Percentiles rank a stretch among this genome's conserved stretches.
phyloP scores from a whole-genome alignment of 352 stramenopile genomes.

The Plasmopara viticola region DNA sequence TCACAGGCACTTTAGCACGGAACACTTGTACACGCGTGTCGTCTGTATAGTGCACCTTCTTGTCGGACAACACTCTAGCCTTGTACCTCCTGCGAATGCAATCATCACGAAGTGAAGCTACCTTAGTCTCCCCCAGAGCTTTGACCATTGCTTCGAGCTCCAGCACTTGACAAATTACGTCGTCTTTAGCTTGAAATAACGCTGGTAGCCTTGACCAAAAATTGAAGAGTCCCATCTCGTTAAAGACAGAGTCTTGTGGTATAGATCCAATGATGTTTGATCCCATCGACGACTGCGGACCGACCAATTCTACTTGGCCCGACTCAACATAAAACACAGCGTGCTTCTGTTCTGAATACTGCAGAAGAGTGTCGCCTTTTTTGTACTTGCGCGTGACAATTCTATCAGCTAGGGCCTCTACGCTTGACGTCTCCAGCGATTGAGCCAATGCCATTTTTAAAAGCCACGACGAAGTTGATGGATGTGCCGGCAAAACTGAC shows the following conservation, averaged over 20 bases:
- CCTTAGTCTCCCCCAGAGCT: slow-evolving; percentile 28
- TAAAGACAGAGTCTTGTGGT: slow-evolving; percentile 24
- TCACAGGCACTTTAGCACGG: slow-evolving; percentile 34
- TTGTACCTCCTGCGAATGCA: slow-evolving; percentile 35
- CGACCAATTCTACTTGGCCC: slow-evolving; percentile 36
- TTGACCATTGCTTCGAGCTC: slow-evolving; percentile 29
- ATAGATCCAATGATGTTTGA: slow-evolving; percentile 29
- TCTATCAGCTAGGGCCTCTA: slow-evolving; percentile 6
- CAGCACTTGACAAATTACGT: slow-evolving; percentile 36
- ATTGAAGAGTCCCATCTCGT: slow-evolving; percentile 54
- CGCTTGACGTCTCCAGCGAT: slow-evolving; percentile 9
- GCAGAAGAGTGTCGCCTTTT: slow-evolving; percentile 29
- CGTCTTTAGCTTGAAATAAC: slow-evolving; percentile 30
- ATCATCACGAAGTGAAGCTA: slow-evolving; percentile 29
- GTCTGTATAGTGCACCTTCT: slow-evolving; percentile 28
- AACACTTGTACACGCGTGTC: slow-evolving; percentile 45
- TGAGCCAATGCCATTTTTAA: slow-evolving; percentile 18
- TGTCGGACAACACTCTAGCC: background rate
- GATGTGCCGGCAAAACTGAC: slow-evolving; percentile 1
- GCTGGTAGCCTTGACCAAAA: slow-evolving; percentile 34
- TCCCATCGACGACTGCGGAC: slow-evolving; percentile 39
- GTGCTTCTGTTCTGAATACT: slow-evolving; percentile 42
- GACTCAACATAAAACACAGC: slow-evolving; percentile 38
- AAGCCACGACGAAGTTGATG: slow-evolving; percentile 13
- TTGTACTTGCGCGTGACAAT: slow-evolving; percentile 20